Base-by-base conservation (phyloP, 140 eudicot genomes). In the Ambrosia hybrid region DNA sequence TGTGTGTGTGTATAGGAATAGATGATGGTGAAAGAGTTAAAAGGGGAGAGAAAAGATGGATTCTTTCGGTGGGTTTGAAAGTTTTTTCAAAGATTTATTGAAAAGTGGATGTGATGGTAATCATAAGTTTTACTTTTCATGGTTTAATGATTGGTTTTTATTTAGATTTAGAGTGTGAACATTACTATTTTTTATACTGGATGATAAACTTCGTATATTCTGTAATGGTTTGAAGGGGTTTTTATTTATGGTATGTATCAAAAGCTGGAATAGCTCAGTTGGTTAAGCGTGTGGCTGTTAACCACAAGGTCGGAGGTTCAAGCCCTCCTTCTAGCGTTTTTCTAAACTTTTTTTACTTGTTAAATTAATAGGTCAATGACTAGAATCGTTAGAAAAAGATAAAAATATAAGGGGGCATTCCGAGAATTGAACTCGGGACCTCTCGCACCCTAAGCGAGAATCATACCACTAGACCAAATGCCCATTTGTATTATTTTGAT, bases 291-390 rank as follows among this genome's bases (percentile, higher is more conserved):
- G 96, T 90, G 91, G 96, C 95, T 87, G 89, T 90, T 90, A 87
- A 90, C 95, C 96, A 90, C 96, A 87, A 90, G 96, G 96, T 87
- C 95, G 97, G 91, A 90, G 96, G 95, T 90, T 87, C 95, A 38
- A 87, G 33, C 96, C 96, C 96, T 90, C 89, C 96, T 81, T 90
- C 96, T 90, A 90, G 96, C 96, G 96, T 21, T 21, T 21, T 21
- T 21, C 30, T 21, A 21, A 21, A n/a, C n/a, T n/a, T n/a, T n/a
- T n/a, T n/a, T n/a, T n/a, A n/a, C n/a, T n/a, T n/a, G n/a, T n/a
- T n/a, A n/a, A n/a, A n/a, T n/a, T n/a, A n/a, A n/a, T n/a, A n/a
- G n/a, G n/a, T n/a, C n/a, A n/a, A n/a, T n/a, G n/a, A n/a, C n/a
- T n/a, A n/a, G n/a, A n/a, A n/a, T n/a, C n/a, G n/a, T n/a, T n/a